Conservation (phyloP, 192 early-diverging fungal genomes). For the Linnemannia schmuckeri region DNA sequence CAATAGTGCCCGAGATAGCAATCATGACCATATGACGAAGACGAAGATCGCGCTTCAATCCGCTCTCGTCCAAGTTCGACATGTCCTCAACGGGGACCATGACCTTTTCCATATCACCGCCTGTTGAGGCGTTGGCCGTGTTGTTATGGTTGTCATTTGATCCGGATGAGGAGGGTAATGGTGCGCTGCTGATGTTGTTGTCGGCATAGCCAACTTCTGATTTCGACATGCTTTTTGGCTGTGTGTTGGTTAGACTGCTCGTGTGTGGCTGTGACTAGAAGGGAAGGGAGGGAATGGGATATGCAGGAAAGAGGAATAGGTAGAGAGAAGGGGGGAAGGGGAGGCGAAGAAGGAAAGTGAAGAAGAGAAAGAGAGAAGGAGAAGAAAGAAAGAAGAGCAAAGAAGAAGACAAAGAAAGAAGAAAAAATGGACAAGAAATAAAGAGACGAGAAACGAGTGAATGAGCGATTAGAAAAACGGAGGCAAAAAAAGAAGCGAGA, state of each 20-base stretch:
- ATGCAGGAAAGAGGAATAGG: conserved; percentile 6
- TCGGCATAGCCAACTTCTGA: not conserved
- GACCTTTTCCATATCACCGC: conserved; percentile 19
- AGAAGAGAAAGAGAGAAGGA: not conserved
- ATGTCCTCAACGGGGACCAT: conserved; percentile 29
- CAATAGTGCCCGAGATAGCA: conserved; percentile 43
- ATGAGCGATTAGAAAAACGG: not conserved
- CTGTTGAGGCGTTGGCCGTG: not conserved
- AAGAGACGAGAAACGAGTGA: not conserved
- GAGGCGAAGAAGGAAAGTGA: not conserved
- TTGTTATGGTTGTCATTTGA: not conserved
- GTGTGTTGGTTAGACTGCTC: not conserved
- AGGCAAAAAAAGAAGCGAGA: not conserved
- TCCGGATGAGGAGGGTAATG: not conserved
- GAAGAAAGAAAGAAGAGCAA: not conserved
- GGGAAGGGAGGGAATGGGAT: not conserved
- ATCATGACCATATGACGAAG: conserved; percentile 74
- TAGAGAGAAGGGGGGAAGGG: not conserved
- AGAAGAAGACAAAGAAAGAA: not conserved
- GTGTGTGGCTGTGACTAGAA: not conserved
- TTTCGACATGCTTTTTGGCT: not conserved
- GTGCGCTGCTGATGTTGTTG: not conserved
- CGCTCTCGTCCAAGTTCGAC: conserved; percentile 13
- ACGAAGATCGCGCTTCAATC: conserved; percentile 53
- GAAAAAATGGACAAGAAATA: not conserved